Evolutionary conservation across 768 basidiomycete genomes (phyloP).

Genomic region (Termitomyces sp.): DNA sequence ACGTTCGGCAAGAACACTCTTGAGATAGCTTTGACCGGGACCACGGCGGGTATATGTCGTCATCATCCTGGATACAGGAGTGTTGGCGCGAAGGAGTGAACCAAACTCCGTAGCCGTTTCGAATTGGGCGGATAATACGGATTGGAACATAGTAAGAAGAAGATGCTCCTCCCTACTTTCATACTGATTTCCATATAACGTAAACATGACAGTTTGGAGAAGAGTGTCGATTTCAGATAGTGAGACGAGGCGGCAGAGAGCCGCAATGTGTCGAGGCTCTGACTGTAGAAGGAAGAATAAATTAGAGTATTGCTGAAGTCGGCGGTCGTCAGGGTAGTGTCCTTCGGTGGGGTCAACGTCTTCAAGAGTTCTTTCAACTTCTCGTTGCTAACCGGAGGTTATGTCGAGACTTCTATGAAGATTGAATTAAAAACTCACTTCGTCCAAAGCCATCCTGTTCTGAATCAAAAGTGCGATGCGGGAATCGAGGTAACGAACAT

Average conservation of each 20-base stretch:
- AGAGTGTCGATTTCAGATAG: slow-evolving; percentile 97
- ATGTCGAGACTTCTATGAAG: slow-evolving; percentile 11
- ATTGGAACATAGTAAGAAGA: slow-evolving; percentile 98
- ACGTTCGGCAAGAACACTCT: slow-evolving; percentile 93
- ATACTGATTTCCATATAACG: slow-evolving; percentile 98
- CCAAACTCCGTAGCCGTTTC: slow-evolving; percentile 99
- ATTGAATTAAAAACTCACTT: slow-evolving; percentile 47
- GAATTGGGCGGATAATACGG: slow-evolving; percentile 97
- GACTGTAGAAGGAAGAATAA: slow-evolving; percentile 98
- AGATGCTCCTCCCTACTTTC: slow-evolving; percentile 98
- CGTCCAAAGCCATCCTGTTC: slow-evolving; percentile 96
- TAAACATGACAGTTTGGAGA: slow-evolving; percentile 99
- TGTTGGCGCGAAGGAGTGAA: slow-evolving; percentile 97
- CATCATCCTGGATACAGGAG: slow-evolving; percentile 99
- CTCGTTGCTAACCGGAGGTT: slow-evolving; percentile 64
- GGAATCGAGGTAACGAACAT: slow-evolving; percentile 96
- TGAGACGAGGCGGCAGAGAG: slow-evolving; percentile 93
- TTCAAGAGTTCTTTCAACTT: slow-evolving; percentile 92
- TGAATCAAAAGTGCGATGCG: slow-evolving; percentile 97
- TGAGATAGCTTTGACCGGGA: slow-evolving; percentile 97
- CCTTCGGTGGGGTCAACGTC: slow-evolving; percentile 93
- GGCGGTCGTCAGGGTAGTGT: slow-evolving; percentile 91
- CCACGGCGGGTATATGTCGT: slow-evolving; percentile 99
- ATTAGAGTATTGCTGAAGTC: slow-evolving; percentile 94
- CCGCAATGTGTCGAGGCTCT: slow-evolving; percentile 95